Evolutionary conservation across 345 rosid species (phyloP).

Genomic region (Citrus reticulata): DNA sequence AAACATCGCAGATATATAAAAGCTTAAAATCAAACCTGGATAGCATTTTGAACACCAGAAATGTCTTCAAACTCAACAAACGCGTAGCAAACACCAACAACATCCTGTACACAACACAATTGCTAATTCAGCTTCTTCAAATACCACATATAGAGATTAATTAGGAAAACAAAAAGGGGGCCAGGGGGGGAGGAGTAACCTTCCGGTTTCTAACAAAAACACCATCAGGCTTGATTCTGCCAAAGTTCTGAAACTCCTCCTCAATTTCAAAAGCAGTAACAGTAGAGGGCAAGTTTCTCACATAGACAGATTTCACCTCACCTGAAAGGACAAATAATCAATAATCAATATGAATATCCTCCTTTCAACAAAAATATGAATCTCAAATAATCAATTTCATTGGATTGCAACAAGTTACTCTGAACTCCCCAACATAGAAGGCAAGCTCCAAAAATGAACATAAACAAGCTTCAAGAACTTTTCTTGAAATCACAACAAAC

Average conservation of each 20-base stretch:
- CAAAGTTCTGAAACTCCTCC: conserved; percentile 79
- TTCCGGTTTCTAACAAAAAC: conserved; percentile 84
- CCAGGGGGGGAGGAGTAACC: conserved; percentile 28
- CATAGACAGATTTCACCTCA: conserved; percentile 87
- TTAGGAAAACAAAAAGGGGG: background rate
- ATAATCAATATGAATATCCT: conserved; percentile 14
- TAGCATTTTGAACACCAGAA: conserved; percentile 76
- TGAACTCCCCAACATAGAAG: background rate
- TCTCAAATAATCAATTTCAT: background rate
- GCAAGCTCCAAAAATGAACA: conserved; percentile 2
- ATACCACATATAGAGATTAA: background rate
- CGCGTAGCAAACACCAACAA: conserved; percentile 89
- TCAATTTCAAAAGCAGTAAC: conserved; percentile 80
- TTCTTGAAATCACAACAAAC: background rate
- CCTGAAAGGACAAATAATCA: conserved; percentile 43
- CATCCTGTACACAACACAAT: conserved; percentile 55
- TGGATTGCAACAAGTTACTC: conserved; percentile 1
- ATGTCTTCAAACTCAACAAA: conserved; percentile 97
- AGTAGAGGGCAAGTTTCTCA: conserved; percentile 85
- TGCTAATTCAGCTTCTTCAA: conserved; percentile 15
- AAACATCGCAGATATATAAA: background rate
- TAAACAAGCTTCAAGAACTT: background rate
- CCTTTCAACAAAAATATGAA: background rate
- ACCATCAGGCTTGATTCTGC: conserved; percentile 84
- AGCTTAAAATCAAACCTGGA: conserved; percentile 50